Evolutionary conservation across 148 eudicot genomes (phyloP), one percentile per base, ranked within the genome.

Genomic region (Gaultheria prostrata): DNA sequence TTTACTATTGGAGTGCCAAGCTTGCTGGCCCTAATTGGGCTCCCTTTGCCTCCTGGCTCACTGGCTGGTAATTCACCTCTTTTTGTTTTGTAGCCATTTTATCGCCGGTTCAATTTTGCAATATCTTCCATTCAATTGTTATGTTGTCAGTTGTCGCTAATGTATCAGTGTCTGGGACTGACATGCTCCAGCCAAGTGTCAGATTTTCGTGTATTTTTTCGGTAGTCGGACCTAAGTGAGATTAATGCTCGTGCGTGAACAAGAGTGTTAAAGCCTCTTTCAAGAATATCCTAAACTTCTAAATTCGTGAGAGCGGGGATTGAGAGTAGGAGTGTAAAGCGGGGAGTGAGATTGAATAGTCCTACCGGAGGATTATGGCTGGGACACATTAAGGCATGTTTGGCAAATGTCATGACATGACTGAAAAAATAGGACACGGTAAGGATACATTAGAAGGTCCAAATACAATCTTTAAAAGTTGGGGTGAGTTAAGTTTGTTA

Each of bases 1-100:
- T 95, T 46, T 93, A 95, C 77, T 95, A 95, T 57, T 95, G 98
- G 98, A 95, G 97, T 90, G 98, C 98, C 74, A 95, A 76, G 89
- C 95, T 95, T 89, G 98, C 97, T 88, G 98, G 98, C 76, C 92
- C 92, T 15, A 57, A 65, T 63, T 93, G 97, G 97, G 97, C 98
- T 21, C 97, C 98, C 54, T 95, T 95, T 90, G 98, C 98, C 46
- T 93, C 97, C 72, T 95, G 97, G 97, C 87, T 93, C 82, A 93
- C 97, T 84, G 98, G 98, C 86, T 95, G 97, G 98, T 95, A 92
- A 84, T 28, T 26, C 15, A 65, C 15, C 7, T 50, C 14, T 28
- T 13, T 67, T 13, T 13, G 28, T 28, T 67, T 30, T 67, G 26
- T 65, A 28, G 71, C 71, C 18, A 7, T 53, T 80, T 46, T 59